Base-by-base conservation (phyloP, 176 grass and related monocot species). In the Avena insularis region DNA sequence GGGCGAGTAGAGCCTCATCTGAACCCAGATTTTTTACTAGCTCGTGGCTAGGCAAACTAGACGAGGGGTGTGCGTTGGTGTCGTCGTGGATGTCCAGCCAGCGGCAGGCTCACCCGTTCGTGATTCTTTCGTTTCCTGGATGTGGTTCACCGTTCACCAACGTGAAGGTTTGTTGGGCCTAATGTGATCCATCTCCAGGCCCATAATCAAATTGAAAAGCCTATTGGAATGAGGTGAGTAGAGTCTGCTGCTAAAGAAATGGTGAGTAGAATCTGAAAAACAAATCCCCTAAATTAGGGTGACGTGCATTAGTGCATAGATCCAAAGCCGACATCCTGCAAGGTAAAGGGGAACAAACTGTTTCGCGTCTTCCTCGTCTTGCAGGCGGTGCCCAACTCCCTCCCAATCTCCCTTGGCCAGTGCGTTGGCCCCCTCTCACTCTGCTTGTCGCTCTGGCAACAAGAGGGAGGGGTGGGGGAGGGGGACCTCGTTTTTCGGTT, bases 1-100 rank as follows among this genome's bases (percentile, higher is more conserved):
- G 36, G 81, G 64, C 27, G 64, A 84, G 87, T 6, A 35, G 31
- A 84, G 70, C 82, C 70, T 91, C 86, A 88, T 91, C 70, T 29
- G 81, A 58, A 65, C 57, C 8, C 49, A n/a, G 85, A 87, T 84
- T 49, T 60, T 61, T 74, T 17, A 62, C 47, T 19, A 8, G 79
- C 36, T 40, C 10, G 71, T 15, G 12, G 16, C 19, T 23, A 83
- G 47, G 73, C 72, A 49, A 57, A 20, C 17, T 38, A 23, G 55
- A 36, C 73, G 38, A 78, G 19, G 62, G 4, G 48, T 31, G 27
- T 56, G 74, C 8, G 58, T 6, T 74, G 15, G 66, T 75, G 62
- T 67, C 27, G 80, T 68, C 27, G 80, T 68, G 63, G 63, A 12
- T 74, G 82, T 86, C 69, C 19, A 19, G 51, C 29, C 38, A 9